Evolutionary conservation across 2,329 filamentous ascomycete species (phyloP), one percentile per base, ranked within the genome.

Genomic region (Beauveria scarabaeidicola): DNA sequence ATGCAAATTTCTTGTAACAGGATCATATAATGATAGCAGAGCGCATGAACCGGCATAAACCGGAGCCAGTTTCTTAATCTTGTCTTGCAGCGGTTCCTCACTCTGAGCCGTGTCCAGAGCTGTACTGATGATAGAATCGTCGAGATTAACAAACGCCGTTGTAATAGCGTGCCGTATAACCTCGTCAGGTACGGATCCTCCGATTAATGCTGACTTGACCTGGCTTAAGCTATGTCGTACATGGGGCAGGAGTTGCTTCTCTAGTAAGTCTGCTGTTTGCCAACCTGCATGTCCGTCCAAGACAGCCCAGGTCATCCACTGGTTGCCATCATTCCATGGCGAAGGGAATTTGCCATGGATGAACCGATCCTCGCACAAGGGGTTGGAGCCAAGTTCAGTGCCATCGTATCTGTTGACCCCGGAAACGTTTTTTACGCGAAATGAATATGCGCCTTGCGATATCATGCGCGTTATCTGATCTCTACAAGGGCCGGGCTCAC

Each of bases 11-110:
- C 73, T 71, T 3, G 71, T 73, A 1, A 64, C 60, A 0, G 82
- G 77, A 63, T 88, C 82, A 65, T 80, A 85, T 4, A 85, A 68
- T 0, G 82, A 77, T 1, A 87, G 72, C 0, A 86, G 70, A n/a
- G 83, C 83, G 64, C 83, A 86, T 9, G 81, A 84, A 7, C 83
- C 82, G 3, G 68, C 65, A 47, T 64, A 61, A 6, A 68, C 64
- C 3, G 68, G 58, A 8, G 66, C 55, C 38, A 74, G 58, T 23
- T 23, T 27, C 59, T 46, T 56, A 52, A 62, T 25, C 41, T 61
- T 38, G 21, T 55, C 52, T 44, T 55, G 52, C 25, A 55, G 52
- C 27, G 40, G 40, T 53, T 47, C 66, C 68, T 61, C 62, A 67
- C 50, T 56, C 63, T 50, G 58, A 21, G 63, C 59, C 15, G 71